These are phyloP conservation scores for Delonix regia DNA, from an alignment of 306 rosid genomes.

Conservation along the genomic window DNA sequence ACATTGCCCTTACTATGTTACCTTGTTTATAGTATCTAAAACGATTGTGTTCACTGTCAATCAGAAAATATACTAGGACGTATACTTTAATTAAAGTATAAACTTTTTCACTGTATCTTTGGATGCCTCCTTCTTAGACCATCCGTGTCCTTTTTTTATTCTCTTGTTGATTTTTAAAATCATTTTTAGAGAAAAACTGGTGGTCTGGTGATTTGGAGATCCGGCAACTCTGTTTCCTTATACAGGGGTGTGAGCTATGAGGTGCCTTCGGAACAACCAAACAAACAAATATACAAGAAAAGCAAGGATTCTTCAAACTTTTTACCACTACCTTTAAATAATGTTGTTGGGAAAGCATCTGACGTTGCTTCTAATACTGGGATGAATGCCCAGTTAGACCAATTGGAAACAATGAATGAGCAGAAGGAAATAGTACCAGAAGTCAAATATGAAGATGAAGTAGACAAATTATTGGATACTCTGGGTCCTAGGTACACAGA, in stretches of 20 bases:
- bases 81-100: neutral
- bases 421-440: conserved; percentile 48
- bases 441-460: conserved; percentile 79
- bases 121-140: neutral
- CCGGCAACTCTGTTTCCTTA: conserved; percentile 90
- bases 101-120: neutral
- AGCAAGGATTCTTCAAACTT: conserved; percentile 40
- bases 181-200: conserved; percentile 90
- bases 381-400: conserved; percentile 36
- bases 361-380: conserved; percentile 41
- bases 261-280: conserved; percentile 61
- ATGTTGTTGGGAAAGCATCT: conserved; percentile 40
- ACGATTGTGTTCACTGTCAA: neutral
- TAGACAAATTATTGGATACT: conserved; percentile 70
- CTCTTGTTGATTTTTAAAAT: conserved; percentile 36
- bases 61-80: neutral
- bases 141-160: conserved; percentile 14
- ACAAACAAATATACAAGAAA: conserved; percentile 57
- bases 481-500: conserved; percentile 88
- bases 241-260: conserved; percentile 97
- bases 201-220: conserved; percentile 96
- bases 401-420: conserved; percentile 45
- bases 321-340: conserved; percentile 43
- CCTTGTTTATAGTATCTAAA: neutral
- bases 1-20: conserved; percentile 1